These are phyloP conservation scores for Sedum album DNA, from an alignment of 164 flowering plant species.

Conservation along the genomic window DNA sequence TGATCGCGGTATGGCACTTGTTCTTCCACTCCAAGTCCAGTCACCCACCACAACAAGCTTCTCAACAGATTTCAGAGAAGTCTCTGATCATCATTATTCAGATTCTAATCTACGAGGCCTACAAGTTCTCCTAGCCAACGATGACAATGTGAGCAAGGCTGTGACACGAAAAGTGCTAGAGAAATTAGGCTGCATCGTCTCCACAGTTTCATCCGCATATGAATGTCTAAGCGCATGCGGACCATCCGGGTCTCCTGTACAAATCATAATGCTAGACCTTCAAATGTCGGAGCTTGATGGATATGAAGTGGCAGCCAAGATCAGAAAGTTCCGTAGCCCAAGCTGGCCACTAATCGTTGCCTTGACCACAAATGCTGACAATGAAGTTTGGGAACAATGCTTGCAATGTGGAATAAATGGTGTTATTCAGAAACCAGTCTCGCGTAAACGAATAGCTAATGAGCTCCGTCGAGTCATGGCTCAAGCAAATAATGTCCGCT, in stretches of 20 bases:
- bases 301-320: constrained; percentile 63
- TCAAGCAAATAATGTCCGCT: constrained; percentile 30
- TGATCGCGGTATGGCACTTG: constrained; percentile 56
- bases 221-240: constrained; percentile 66
- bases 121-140: constrained; percentile 60
- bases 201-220: constrained; percentile 66
- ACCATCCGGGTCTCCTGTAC: constrained; percentile 34
- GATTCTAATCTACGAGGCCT: constrained; percentile 58
- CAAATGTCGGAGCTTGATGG: constrained; percentile 85
- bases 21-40: constrained; percentile 50
- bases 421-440: constrained; percentile 57
- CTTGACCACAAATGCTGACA: constrained; percentile 57
- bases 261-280: constrained; percentile 63
- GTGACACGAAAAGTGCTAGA: constrained; percentile 79
- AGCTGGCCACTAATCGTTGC: constrained; percentile 70
- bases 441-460: constrained; percentile 47
- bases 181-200: constrained; percentile 75
- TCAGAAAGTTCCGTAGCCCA: constrained; percentile 54
- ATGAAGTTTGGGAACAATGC: constrained; percentile 55
- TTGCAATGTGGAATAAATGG: constrained; percentile 73
- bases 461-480: constrained; percentile 61
- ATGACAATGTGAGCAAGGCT: constrained; percentile 55
- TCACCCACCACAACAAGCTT: constrained; percentile 15
- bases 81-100: constrained; percentile 39
- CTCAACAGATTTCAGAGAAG: constrained; percentile 22